Percentiles rank a stretch among this genome's conserved stretches.
Conservation (phyloP, 139 green algal genomes). For the Chlamydomonas eustigma region DNA sequence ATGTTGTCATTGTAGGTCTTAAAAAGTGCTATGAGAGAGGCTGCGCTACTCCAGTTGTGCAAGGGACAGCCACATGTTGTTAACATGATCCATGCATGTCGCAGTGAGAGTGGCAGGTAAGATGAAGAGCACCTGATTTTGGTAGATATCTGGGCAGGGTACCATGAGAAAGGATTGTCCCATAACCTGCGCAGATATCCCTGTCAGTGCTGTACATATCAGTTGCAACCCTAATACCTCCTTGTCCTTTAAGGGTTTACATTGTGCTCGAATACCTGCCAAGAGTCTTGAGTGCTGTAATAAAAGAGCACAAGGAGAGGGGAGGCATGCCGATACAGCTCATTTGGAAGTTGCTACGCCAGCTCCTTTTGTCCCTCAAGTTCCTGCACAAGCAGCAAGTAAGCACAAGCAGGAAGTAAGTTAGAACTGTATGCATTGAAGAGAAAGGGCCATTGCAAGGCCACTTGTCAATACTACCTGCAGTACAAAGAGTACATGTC, state of each 20-base stretch:
- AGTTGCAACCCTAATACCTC: too few relatives aligned
- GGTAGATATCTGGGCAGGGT: neutral
- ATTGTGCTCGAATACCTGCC: neutral
- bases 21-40: neutral
- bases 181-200: too few relatives aligned
- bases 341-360: neutral
- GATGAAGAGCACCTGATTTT: neutral
- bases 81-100: neutral
- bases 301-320: neutral
- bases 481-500: too few relatives aligned
- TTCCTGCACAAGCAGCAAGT: neutral
- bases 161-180: neutral
- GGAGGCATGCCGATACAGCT: neutral
- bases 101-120: neutral
- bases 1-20: neutral
- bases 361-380: neutral
- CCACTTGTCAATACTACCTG: too few relatives aligned
- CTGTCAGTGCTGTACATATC: neutral
- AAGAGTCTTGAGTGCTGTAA: neutral
- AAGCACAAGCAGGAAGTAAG: too few relatives aligned
- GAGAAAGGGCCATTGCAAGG: too few relatives aligned
- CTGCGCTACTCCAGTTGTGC: neutral
- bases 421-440: too few relatives aligned
- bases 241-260: too few relatives aligned
- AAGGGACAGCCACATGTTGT: neutral